These are phyloP conservation scores for Sarcocystis neurona DNA, from an alignment of 169 alveolate genomes.

Conservation along the genomic window DNA sequence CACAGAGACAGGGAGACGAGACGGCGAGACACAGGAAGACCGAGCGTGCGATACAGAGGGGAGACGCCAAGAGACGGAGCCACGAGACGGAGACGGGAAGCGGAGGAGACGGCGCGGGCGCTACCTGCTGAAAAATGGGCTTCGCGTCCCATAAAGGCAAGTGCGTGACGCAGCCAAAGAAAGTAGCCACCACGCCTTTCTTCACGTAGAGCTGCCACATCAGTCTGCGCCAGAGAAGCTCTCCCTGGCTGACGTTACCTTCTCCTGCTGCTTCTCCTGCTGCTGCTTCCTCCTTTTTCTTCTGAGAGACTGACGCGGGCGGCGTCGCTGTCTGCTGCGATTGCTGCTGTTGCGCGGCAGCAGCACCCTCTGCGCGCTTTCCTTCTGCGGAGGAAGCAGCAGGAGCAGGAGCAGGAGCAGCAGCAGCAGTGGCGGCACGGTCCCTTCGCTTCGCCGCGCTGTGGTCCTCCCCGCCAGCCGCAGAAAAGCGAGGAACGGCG, in stretches of 20 bases:
- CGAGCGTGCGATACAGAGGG: not conserved
- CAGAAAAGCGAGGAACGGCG: too few relatives aligned
- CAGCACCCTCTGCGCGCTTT: not conserved
- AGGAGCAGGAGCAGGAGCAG: not conserved
- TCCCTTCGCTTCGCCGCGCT: too few relatives aligned
- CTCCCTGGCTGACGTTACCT: not conserved
- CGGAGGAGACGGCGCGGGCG: not conserved
- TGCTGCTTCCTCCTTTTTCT: not conserved
- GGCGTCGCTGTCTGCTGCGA: not conserved
- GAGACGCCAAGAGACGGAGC: not conserved
- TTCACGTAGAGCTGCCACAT: slow-evolving; percentile 44
- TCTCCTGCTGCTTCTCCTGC: not conserved
- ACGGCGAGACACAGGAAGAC: too few relatives aligned
- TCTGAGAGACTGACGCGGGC: not conserved
- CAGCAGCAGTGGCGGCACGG: not conserved
- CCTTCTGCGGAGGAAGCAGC: not conserved
- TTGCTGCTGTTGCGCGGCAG: not conserved
- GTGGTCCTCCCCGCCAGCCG: too few relatives aligned
- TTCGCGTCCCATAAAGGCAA: slow-evolving; percentile 38
- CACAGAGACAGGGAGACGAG: too few relatives aligned
- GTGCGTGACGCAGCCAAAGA: slow-evolving; percentile 47
- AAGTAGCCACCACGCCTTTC: slow-evolving; percentile 31
- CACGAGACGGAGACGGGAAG: not conserved
- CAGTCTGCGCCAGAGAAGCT: slow-evolving; percentile 29
- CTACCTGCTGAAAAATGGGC: not conserved